phyloP scores from a whole-genome alignment of 371 early-diverging fungal species.

The Rhizopus delemar region DNA sequence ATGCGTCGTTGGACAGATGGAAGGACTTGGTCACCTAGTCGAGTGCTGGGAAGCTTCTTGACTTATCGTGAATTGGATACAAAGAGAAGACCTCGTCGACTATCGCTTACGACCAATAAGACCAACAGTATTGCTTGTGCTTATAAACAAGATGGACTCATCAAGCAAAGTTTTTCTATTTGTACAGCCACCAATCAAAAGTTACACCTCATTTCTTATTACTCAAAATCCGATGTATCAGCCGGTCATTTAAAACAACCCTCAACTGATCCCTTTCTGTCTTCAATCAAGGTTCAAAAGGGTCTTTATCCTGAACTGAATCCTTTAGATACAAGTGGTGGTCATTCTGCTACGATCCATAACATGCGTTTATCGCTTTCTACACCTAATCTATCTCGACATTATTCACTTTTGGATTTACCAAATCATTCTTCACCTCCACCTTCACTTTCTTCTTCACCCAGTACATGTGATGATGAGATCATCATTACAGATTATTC shows the following conservation, averaged over 20 bases:
- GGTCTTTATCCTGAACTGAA: slow-evolving; percentile 67
- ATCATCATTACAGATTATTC: slow-evolving; percentile 12
- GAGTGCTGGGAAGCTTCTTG: slow-evolving; percentile 74
- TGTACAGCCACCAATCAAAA: slow-evolving; percentile 79
- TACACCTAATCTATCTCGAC: slow-evolving; percentile 13
- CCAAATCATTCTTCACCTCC: slow-evolving; percentile 23
- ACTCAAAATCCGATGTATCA: slow-evolving; percentile 72
- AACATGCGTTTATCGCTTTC: slow-evolving; percentile 33
- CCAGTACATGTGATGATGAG: slow-evolving; percentile 38
- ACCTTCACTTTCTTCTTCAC: slow-evolving; percentile 43
- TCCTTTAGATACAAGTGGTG: slow-evolving; percentile 51
- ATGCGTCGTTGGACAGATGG: slow-evolving; percentile 94
- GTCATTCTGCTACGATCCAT: slow-evolving; percentile 47
- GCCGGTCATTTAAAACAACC: slow-evolving; percentile 57
- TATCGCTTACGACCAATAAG: slow-evolving; percentile 30
- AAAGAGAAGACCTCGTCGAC: slow-evolving; percentile 48
- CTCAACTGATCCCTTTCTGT: slow-evolving; percentile 51
- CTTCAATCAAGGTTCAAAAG: slow-evolving; percentile 56
- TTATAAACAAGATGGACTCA: slow-evolving; percentile 57
- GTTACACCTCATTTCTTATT: slow-evolving; percentile 87
- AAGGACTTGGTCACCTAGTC: slow-evolving; percentile 80
- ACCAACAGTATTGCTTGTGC: slow-evolving; percentile 38
- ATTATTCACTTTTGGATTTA: slow-evolving; percentile 20
- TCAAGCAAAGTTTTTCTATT: slow-evolving; percentile 64
- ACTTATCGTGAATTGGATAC: slow-evolving; percentile 76